Conservation (phyloP, 2,329 filamentous ascomycete species). For the Colletotrichum sp. region DNA sequence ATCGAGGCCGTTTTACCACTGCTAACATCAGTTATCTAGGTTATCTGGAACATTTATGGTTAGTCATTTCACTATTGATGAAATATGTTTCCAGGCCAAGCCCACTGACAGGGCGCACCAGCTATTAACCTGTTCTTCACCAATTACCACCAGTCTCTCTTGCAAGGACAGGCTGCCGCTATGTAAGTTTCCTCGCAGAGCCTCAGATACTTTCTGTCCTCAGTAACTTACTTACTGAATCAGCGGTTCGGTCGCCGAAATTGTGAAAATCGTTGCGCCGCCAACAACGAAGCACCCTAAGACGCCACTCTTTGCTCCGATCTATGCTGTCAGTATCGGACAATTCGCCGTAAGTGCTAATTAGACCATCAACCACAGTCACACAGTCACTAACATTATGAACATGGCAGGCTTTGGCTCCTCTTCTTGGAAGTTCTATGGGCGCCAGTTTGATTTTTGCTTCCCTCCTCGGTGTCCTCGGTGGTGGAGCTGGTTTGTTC, state of each 20-base stretch:
- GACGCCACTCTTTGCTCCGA: not conserved
- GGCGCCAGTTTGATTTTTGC: not conserved
- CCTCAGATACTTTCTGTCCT: fast-evolving
- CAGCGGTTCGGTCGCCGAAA: not conserved
- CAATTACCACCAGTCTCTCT: not conserved
- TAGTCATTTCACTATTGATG: fast-evolving
- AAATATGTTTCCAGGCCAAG: no score
- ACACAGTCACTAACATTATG: not conserved
- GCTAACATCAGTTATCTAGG: not conserved
- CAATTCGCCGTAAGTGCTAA: not conserved
- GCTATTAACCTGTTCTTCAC: conserved; percentile 5
- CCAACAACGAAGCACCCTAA: not conserved
- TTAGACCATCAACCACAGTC: fast-evolving
- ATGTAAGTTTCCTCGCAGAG: not conserved
- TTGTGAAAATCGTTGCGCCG: not conserved
- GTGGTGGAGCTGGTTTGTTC: not conserved
- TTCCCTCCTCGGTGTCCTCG: not conserved
- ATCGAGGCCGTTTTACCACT: fast-evolving
- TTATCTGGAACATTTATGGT: conserved; percentile 11
- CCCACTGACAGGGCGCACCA: not conserved
- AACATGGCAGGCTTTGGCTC: not conserved
- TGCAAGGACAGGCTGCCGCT: not conserved
- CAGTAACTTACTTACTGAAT: not conserved
- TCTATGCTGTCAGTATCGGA: not conserved
- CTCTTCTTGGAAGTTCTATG: not conserved